These are phyloP conservation scores for Labyrinthula sp. DNA, from an alignment of 352 stramenopile genomes.

Conservation along the genomic window DNA sequence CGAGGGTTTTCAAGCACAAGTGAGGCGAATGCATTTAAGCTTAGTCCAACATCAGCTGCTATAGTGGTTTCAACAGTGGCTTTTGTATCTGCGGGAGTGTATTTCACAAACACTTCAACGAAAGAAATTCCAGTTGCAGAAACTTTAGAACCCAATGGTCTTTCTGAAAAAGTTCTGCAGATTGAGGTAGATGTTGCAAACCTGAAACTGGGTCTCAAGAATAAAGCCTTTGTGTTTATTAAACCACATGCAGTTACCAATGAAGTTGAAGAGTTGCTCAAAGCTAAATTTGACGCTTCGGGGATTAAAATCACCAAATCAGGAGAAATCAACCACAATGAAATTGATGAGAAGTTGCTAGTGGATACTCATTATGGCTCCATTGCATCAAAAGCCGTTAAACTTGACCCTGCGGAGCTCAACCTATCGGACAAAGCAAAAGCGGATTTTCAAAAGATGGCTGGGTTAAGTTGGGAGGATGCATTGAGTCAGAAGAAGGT, in stretches of 20 bases:
- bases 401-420: constrained; percentile 44
- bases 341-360: constrained; percentile 49
- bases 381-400: constrained; percentile 53
- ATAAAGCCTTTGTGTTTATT: constrained; percentile 56
- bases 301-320: constrained; percentile 44
- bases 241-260: constrained; percentile 55
- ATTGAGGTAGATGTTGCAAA: constrained; percentile 11
- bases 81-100: too few species aligned
- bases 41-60: too few species aligned
- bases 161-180: constrained; percentile 9
- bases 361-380: constrained; percentile 62
- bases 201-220: constrained; percentile 24
- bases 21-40: too few species aligned
- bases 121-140: too few species aligned
- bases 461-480: constrained; percentile 44
- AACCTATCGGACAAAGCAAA: constrained; percentile 43
- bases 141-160: too few species aligned
- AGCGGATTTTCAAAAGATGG: constrained; percentile 43
- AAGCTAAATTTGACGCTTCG: constrained; percentile 36
- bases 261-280: constrained; percentile 40
- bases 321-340: constrained; percentile 39
- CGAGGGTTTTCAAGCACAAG: too few species aligned
- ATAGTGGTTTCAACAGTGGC: too few species aligned
- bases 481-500: constrained; percentile 42
- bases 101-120: too few species aligned